These are phyloP conservation scores for Zygotorulaspora danielsina DNA, from an alignment of 805 yeast species.

Conservation along the genomic window DNA sequence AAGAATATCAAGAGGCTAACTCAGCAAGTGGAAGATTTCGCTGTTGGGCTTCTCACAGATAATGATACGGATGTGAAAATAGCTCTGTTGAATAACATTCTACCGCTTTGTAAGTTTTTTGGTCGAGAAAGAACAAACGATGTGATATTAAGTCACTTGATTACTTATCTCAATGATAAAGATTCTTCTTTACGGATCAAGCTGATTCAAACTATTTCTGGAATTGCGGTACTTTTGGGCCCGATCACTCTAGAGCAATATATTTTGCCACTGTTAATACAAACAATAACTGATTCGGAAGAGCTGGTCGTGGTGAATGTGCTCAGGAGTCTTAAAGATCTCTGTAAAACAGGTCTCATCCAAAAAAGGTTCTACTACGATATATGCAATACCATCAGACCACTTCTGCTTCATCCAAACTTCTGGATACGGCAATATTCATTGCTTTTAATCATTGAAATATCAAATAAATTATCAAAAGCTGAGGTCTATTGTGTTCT, in stretches of 20 bases:
- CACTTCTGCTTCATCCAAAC: conserved; percentile 78
- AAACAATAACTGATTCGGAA: conserved; percentile 78
- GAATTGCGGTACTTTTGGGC: conserved; percentile 77
- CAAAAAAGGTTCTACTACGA: conserved; percentile 51
- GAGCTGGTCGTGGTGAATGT: conserved; percentile 75
- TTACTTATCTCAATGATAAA: conserved; percentile 83
- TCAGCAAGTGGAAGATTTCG: conserved; percentile 56
- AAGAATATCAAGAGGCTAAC: conserved; percentile 24
- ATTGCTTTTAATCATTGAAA: conserved; percentile 54
- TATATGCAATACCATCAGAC: conserved; percentile 46
- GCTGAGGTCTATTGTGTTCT: conserved; percentile 83
- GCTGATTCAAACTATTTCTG: conserved; percentile 66
- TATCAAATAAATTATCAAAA: conserved; percentile 56
- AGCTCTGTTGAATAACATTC: conserved; percentile 63
- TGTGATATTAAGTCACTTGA: conserved; percentile 79
- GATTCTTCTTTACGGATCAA: conserved; percentile 62
- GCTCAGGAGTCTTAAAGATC: conserved; percentile 51
- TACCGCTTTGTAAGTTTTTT: conserved; percentile 73
- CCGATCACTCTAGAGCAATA: conserved; percentile 80
- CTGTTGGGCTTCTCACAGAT: conserved; percentile 67
- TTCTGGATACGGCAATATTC: conserved; percentile 75
- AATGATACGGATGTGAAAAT: conserved; percentile 60
- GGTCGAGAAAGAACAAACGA: conserved; percentile 89
- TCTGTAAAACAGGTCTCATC: conserved; percentile 55
- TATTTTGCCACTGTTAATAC: conserved; percentile 76